Evolutionary conservation across 1,139 yeast species (phyloP).

Genomic region (Taphrina wiesneri): DNA sequence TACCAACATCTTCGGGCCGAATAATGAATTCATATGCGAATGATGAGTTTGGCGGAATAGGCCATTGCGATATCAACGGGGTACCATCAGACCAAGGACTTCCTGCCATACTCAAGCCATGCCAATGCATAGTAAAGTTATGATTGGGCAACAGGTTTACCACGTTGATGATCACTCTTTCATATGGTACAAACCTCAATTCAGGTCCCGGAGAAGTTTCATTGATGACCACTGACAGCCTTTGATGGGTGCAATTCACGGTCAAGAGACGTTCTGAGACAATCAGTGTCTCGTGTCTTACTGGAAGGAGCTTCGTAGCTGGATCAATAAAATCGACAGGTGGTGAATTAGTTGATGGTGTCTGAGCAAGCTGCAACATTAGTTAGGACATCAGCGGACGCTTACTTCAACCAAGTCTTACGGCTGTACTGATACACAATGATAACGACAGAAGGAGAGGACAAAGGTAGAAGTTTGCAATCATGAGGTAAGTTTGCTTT

Average conservation of each 20-base stretch:
- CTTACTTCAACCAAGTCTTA: too few relatives aligned
- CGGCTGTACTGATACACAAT: too few relatives aligned
- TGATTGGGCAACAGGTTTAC: constrained; percentile 4
- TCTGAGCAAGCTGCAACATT: too few relatives aligned
- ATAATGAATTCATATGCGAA: constrained; percentile 54
- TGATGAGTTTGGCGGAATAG: constrained; percentile 51
- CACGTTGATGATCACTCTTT: constrained; percentile 24
- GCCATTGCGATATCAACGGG: constrained; percentile 61
- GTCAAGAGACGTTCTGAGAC: background rate
- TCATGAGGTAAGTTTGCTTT: too few relatives aligned
- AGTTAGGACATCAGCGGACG: too few relatives aligned
- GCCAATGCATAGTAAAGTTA: constrained; percentile 34
- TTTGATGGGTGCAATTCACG: constrained; percentile 14
- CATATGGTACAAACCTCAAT: constrained; percentile 10
- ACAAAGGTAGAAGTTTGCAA: too few relatives aligned
- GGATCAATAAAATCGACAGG: background rate
- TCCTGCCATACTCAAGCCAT: constrained; percentile 31
- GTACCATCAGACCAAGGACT: constrained; percentile 59
- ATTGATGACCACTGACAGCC: constrained; percentile 29
- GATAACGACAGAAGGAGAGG: too few relatives aligned
- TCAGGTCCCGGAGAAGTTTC: constrained; percentile 31
- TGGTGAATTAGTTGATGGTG: background rate
- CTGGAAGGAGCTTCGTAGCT: background rate
- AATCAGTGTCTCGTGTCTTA: constrained; percentile 9
- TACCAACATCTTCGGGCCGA: constrained; percentile 54